Evolutionary conservation across 768 basidiomycete species (phyloP), one percentile per base, ranked within the genome.

Genomic region (Agrocybe pediades): DNA sequence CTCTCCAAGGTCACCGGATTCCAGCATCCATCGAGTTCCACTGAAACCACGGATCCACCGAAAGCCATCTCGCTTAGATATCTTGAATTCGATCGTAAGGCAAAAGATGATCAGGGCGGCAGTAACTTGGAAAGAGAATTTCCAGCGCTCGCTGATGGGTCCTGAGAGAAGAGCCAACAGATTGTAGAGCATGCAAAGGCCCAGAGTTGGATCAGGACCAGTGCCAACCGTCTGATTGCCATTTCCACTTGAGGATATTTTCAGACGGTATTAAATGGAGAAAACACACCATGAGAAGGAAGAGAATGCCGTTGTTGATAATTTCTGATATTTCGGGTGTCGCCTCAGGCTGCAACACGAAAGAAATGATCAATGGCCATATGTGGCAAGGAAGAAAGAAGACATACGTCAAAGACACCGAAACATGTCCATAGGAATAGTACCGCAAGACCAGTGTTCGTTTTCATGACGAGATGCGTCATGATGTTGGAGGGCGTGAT

Each of bases 381-480:
- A 24, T 20, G 2, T 52, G 49, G 39, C 9, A 15, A 11, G 6
- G 33, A 27, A 36, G 26, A 41, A 16, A 2, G 1, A n/a, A 29
- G 6, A 30, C 42, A 30, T 62, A 73, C 70, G 25, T 69, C 65
- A 42, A 71, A 54, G 3, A 62, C 49, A 7, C 65, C 66, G 66
- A 69, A 71, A 3, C 62, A 65, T 43, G 59, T 68, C 68, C 70
- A 71, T 51, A 69, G 47, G 36, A 63, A 66, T 42, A 72, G 56
- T 3, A 76, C 58, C 9, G 68, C 70, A 24, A 78, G 64, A 0
- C 75, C 78, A 1, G 71, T 63, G 41, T 68, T 69, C 3, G 74
- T 72, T 55, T 78, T 79, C 41, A 72, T 71, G 44, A 76, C 71
- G n/a, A 74, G 54, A 54, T 76, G 74, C 13, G 74, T 75, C 21